Conservation (phyloP, 768 basidiomycete species). For the Royoungia palumana region DNA sequence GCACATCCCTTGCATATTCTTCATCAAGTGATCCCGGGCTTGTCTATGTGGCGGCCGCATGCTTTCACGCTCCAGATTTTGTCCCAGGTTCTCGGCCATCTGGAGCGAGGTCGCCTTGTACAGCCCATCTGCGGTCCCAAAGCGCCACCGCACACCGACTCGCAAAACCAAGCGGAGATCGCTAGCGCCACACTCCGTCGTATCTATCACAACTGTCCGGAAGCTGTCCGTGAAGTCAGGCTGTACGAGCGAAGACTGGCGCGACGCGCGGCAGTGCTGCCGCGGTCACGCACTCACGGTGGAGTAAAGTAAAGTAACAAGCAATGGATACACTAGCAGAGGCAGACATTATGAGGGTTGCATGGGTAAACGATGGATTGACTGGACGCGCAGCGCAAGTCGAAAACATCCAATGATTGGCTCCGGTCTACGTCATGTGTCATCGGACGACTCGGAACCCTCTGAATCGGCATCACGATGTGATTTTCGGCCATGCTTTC, state of each 20-base stretch:
- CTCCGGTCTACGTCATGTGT: conserved; percentile 27
- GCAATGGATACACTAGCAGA: conserved; percentile 26
- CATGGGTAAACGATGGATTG: conserved; percentile 23
- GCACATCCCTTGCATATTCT: conserved; percentile 59
- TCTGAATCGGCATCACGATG: conserved; percentile 58
- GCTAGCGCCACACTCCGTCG: conserved; percentile 42
- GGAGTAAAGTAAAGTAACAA: conserved; percentile 15
- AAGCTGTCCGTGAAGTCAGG: conserved; percentile 34
- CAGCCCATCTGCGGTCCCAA: conserved; percentile 35
- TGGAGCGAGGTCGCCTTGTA: conserved; percentile 50
- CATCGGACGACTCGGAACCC: conserved; percentile 69
- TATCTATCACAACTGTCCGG: conserved; percentile 52
- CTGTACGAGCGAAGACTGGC: conserved; percentile 34
- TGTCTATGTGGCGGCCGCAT: conserved; percentile 69
- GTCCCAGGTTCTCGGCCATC: conserved; percentile 41
- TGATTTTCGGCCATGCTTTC: conserved; percentile 54
- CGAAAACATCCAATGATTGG: conserved; percentile 14
- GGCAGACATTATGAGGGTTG: conserved; percentile 16
- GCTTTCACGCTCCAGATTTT: conserved; percentile 45
- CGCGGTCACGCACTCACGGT: conserved; percentile 17
- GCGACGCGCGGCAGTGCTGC: conserved; percentile 16
- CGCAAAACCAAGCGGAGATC: conserved; percentile 22
- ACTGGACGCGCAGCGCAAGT: conserved; percentile 1
- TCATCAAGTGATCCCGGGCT: conserved; percentile 59
- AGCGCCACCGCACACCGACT: conserved; percentile 26